Base-by-base conservation (phyloP, 164 flowering plant species). In the Stephania japonica region DNA sequence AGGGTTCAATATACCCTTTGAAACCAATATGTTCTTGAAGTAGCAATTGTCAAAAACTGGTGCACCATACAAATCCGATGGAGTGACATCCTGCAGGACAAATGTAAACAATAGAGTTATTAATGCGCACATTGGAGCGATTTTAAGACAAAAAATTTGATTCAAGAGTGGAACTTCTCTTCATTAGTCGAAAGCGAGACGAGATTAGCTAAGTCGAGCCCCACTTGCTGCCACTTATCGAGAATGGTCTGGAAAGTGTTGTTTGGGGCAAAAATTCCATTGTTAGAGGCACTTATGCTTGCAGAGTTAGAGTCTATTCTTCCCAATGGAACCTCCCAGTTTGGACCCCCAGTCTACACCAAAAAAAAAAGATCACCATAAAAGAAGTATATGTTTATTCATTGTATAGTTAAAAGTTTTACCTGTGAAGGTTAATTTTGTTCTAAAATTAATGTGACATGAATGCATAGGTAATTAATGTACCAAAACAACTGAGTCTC, bases 271-370 rank as follows among this genome's bases (percentile, higher is more conserved):
- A 98, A 98, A 81, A 95, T 91, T 79, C 90, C 79, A 76, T 86
- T 80, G 87, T 95, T 95, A 24, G 99, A 90, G 62, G 94, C 98
- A 76, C 91, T 88, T 83, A 96, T 74, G 81, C 99, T 96, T 70
- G 99, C 98, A 23, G 80, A 83, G 76, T 69, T 87, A 0, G 98
- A 80, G 78, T 96, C 99, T 77, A 90, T 96, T 78, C 99, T 90
- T 75, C 99, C 99, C 65, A 96, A 72, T 75, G 97, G 97, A 2
- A 95, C 99, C 72, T 77, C 92, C 98, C 97, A 95, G 79, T 77
- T 79, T 0, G 97, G 97, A 47, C 99, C 99, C 27, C 97, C 98
- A 75, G 88, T 73, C 99, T 93, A 80, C 5, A 42, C 53, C 10
- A 50, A n/a, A n/a, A n/a, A n/a, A n/a, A n/a, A n/a, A n/a, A n/a